Conservation (phyloP, 164 flowering plant species). For the Nymphaea colorata region DNA sequence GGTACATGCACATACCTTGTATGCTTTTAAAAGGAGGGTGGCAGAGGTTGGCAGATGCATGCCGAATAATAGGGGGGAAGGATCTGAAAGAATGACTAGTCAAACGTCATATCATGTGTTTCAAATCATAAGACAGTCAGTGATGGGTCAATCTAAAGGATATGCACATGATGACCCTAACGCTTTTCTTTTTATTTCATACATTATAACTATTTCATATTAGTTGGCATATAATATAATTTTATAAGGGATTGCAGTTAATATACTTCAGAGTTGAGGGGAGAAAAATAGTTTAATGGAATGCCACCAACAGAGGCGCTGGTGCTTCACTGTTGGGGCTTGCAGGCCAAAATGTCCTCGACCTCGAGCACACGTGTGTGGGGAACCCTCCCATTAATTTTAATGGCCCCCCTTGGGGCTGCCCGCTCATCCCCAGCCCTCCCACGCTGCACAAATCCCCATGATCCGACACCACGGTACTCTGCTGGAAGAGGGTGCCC, state of each 20-base stretch:
- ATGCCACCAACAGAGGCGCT: not conserved
- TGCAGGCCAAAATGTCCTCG: not conserved
- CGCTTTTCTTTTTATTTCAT: not conserved
- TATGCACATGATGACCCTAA: not conserved
- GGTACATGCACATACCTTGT: not conserved
- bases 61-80: not conserved
- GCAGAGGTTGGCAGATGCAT: not conserved
- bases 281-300: too few species aligned
- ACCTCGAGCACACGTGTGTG: not conserved
- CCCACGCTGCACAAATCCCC: not conserved
- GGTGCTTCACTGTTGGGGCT: not conserved
- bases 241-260: not conserved
- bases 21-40: not conserved
- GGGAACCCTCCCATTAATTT: not conserved
- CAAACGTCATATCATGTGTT: constrained; percentile 63
- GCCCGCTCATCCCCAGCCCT: not conserved
- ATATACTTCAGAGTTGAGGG: not conserved
- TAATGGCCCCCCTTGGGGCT: too few species aligned
- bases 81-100: constrained; percentile 44
- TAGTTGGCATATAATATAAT: too few species aligned
- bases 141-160: constrained; percentile 43
- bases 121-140: constrained; percentile 75
- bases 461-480: not conserved
- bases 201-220: not conserved
- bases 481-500: not conserved